Conservation (phyloP, 2,329 filamentous ascomycete species). For the Apiospora rasikravindrae region DNA sequence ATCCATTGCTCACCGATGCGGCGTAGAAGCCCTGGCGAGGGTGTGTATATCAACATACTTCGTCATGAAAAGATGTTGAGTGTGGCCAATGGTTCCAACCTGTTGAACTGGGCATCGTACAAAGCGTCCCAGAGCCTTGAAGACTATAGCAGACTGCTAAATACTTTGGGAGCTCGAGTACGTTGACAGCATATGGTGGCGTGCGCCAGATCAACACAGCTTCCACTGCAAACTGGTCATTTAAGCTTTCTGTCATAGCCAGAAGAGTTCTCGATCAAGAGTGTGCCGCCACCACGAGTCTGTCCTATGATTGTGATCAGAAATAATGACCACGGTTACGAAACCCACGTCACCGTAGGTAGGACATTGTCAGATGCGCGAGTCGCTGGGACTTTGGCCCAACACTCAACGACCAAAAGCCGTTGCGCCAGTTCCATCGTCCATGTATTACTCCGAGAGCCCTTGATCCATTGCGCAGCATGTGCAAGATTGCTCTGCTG, state of each 20-base stretch:
- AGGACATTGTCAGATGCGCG: slow-evolving; percentile 1
- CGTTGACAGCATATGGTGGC: slow-evolving; percentile 3
- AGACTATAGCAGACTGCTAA: background rate
- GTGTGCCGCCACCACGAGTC: slow-evolving; percentile 4
- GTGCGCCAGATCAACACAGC: background rate
- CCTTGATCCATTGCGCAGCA: background rate
- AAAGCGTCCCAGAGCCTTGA: background rate
- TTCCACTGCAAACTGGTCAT: background rate
- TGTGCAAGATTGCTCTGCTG: background rate
- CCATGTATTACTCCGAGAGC: background rate
- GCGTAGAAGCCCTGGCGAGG: background rate
- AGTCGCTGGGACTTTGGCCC: background rate
- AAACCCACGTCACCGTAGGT: slow-evolving; percentile 9
- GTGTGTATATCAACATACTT: background rate
- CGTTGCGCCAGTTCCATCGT: background rate
- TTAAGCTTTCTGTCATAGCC: slow-evolving; percentile 12
- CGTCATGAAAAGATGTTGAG: background rate
- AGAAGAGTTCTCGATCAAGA: background rate
- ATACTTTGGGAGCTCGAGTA: background rate
- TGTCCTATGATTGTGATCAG: slow-evolving; percentile 7
- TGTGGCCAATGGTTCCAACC: background rate
- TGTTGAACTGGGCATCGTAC: background rate
- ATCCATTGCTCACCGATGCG: background rate
- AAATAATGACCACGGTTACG: background rate
- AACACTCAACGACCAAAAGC: slow-evolving; percentile 8